phyloP scores from a whole-genome alignment of 805 yeast genomes.

The Pichia deserticola region DNA sequence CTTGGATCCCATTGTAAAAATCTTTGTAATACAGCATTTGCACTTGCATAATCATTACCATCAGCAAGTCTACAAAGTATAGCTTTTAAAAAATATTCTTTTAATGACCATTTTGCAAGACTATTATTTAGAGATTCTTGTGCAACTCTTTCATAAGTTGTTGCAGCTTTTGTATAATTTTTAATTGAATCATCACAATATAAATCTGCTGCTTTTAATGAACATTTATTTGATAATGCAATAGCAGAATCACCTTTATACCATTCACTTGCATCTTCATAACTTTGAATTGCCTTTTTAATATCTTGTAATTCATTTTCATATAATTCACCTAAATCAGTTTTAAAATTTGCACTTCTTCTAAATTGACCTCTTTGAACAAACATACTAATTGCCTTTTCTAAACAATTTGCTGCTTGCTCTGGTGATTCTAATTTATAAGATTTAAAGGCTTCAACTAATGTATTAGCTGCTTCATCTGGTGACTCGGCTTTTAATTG shows the following conservation, averaged over 20 bases:
- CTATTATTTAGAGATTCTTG: conserved; percentile 66
- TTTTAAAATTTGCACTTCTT: conserved; percentile 89
- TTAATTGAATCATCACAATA: conserved; percentile 56
- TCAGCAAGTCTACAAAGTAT: conserved; percentile 77
- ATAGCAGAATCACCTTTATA: conserved; percentile 88
- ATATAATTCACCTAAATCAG: conserved; percentile 82
- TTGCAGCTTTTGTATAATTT: conserved; percentile 69
- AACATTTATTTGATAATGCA: conserved; percentile 83
- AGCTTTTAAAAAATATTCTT: conserved; percentile 83
- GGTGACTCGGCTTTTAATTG: conserved; percentile 68
- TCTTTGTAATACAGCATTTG: conserved; percentile 59
- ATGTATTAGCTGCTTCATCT: conserved; percentile 87
- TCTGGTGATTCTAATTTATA: conserved; percentile 66
- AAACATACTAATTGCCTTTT: conserved; percentile 73
- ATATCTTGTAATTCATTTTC: conserved; percentile 68
- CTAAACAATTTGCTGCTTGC: conserved; percentile 70
- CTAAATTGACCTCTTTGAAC: conserved; percentile 91
- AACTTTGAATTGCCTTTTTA: conserved; percentile 63
- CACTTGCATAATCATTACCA: conserved; percentile 75
- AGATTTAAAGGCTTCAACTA: conserved; percentile 85
- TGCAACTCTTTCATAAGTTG: conserved; percentile 70
- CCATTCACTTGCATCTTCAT: conserved; percentile 95
- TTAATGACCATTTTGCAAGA: conserved; percentile 82
- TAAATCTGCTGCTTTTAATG: conserved; percentile 82
- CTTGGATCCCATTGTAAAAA: conserved; percentile 66